Conservation (phyloP, 345 rosid species). For the Kandelia obovata region DNA sequence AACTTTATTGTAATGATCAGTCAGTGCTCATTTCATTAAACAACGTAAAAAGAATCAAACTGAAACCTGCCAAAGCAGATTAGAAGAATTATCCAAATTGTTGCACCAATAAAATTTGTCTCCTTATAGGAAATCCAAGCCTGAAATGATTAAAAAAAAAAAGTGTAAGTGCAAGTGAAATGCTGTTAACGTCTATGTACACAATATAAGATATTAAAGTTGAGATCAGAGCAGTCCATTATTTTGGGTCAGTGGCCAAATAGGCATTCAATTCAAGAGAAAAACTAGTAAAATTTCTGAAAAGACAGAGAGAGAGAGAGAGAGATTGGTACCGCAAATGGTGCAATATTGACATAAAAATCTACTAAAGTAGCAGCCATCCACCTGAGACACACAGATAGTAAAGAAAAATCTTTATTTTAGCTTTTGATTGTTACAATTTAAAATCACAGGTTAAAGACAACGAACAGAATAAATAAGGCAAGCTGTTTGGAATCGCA, state of each 20-base stretch:
- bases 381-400: constrained; percentile 50
- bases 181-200: too few relatives aligned
- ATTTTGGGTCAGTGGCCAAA: neutral
- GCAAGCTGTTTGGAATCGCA: too few relatives aligned
- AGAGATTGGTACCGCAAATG: constrained; percentile 48
- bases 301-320: too few relatives aligned
- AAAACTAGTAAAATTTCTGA: neutral
- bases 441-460: too few relatives aligned
- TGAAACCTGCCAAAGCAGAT: constrained; percentile 56
- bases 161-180: neutral
- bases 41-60: neutral
- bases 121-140: constrained; percentile 80
- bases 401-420: neutral
- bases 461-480: neutral
- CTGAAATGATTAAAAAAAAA: constrained; percentile 26
- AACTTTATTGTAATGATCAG: neutral
- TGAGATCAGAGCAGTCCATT: too few relatives aligned
- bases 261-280: neutral
- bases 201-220: too few relatives aligned
- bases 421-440: neutral
- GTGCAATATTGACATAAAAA: constrained; percentile 53
- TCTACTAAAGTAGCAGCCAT: constrained; percentile 66
- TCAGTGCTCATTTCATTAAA: neutral
- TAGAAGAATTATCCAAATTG: constrained; percentile 62
- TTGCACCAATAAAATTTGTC: constrained; percentile 35